Evolutionary conservation across 805 yeast genomes (phyloP).

Genomic region (Crinitomyces ghanaensis): DNA sequence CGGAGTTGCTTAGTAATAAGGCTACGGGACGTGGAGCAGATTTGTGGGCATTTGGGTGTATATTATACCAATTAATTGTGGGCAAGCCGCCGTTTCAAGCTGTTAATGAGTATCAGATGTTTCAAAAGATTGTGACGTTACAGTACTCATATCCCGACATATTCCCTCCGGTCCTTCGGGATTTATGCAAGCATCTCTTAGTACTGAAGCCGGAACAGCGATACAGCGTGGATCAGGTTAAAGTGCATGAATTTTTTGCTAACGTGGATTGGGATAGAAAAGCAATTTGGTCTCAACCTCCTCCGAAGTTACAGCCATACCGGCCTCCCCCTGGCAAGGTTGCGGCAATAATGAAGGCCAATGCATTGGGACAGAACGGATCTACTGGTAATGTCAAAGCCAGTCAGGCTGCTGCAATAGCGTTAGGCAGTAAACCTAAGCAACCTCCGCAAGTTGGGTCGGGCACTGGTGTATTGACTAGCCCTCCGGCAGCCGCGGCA

Average conservation of each 20-base stretch:
- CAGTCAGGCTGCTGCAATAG: too few relatives aligned
- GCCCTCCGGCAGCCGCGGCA: too few relatives aligned
- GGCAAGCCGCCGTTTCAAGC: constrained; percentile 90
- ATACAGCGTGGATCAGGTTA: constrained; percentile 43
- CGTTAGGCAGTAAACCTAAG: too few relatives aligned
- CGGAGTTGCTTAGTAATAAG: constrained; percentile 71
- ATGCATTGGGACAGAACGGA: too few relatives aligned
- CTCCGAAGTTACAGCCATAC: constrained; percentile 62
- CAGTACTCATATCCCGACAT: constrained; percentile 64
- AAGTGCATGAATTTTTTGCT: constrained; percentile 61
- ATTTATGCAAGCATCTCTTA: constrained; percentile 54
- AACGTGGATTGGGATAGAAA: constrained; percentile 59
- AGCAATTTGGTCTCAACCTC: constrained; percentile 54
- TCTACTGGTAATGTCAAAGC: too few relatives aligned
- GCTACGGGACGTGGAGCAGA: constrained; percentile 76
- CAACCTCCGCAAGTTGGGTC: too few relatives aligned
- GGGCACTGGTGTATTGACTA: too few relatives aligned
- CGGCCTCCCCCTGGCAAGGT: too few relatives aligned
- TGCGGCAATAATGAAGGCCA: too few relatives aligned
- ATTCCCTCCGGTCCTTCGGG: constrained; percentile 51
- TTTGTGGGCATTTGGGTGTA: constrained; percentile 92
- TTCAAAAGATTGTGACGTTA: constrained; percentile 72
- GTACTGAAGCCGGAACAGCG: constrained; percentile 63
- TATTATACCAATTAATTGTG: constrained; percentile 67
- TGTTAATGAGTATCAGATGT: constrained; percentile 69